A percentile compares a stretch with the other conserved stretches of the same genome.
Conservation (phyloP, 805 yeast genomes). For the Kluyveromyces siamensis region DNA sequence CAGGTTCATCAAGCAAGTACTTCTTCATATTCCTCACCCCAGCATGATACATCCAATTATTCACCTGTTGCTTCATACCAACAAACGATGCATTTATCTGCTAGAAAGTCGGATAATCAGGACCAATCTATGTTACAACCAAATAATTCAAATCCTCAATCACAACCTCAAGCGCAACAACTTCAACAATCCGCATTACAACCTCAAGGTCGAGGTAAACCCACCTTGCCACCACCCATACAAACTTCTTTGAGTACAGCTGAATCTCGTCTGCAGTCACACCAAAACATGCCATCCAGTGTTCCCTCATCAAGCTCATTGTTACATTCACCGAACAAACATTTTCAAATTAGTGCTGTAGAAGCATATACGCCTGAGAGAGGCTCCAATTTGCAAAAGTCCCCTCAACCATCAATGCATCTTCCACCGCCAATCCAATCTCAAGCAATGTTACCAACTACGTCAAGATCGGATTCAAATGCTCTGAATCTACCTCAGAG, state of each 20-base stretch:
- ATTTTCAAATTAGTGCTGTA: slow-evolving; percentile 40
- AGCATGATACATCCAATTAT: neutral
- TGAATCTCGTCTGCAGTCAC: slow-evolving; percentile 7
- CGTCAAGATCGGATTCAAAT: neutral
- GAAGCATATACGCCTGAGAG: slow-evolving; percentile 62
- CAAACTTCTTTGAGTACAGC: slow-evolving; percentile 4
- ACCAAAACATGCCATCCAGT: slow-evolving; percentile 4
- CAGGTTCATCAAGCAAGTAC: neutral
- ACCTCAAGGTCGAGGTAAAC: neutral
- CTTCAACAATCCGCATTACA: slow-evolving; percentile 7
- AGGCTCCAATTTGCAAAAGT: slow-evolving; percentile 26
- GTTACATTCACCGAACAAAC: slow-evolving; percentile 32
- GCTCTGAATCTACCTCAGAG: neutral
- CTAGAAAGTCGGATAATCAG: neutral
- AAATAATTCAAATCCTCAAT: slow-evolving; percentile 7
- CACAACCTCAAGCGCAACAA: slow-evolving; percentile 5
- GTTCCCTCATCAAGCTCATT: slow-evolving; percentile 8
- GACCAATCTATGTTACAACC: neutral
- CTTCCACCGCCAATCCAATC: slow-evolving; percentile 4
- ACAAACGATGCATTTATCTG: slow-evolving; percentile 1
- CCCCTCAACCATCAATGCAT: slow-evolving; percentile 4
- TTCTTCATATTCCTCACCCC: neutral
- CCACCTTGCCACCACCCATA: slow-evolving; percentile 2
- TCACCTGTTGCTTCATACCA: slow-evolving; percentile 2
- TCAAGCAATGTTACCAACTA: neutral